A percentile compares a stretch with the other conserved stretches of the same genome.
Conservation (phyloP, 345 rosid species). For the Dipteronia sinensis region DNA sequence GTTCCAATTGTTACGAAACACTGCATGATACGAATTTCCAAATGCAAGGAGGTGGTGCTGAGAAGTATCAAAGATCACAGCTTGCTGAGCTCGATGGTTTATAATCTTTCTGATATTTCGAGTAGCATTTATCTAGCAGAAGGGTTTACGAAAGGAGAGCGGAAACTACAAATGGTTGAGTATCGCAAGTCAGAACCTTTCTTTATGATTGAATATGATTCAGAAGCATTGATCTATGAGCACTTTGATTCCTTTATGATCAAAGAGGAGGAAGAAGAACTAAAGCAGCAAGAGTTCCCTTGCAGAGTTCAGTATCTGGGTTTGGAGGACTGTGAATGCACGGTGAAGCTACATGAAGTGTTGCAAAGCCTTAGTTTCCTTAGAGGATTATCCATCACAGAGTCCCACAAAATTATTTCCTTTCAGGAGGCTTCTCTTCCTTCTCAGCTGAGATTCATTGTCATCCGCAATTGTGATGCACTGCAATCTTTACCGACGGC, state of each 20-base stretch:
- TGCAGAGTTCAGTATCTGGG: slow-evolving; percentile 1
- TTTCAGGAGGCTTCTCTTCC: slow-evolving; percentile 2
- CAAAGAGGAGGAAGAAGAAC: background rate
- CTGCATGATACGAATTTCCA: background rate
- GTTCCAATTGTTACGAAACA: slow-evolving; percentile 19
- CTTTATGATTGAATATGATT: background rate
- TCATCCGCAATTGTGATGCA: background rate
- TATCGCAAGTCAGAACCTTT: background rate
- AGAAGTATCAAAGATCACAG: background rate
- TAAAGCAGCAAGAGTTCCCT: background rate
- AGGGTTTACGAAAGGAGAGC: background rate
- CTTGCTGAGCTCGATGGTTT: background rate
- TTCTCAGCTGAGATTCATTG: background rate
- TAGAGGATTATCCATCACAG: background rate
- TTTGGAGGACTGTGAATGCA: background rate
- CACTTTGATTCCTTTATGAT: no score
- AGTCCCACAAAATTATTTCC: background rate
- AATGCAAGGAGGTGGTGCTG: slow-evolving; percentile 13
- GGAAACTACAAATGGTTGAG: background rate
- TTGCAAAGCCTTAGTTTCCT: slow-evolving; percentile 15
- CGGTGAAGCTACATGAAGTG: background rate
- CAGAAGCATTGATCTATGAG: no score
- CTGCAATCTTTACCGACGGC: background rate
- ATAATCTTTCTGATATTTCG: background rate
- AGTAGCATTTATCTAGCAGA: background rate